Base-by-base conservation (phyloP, 1,139 yeast species). In the Taphrina pruni region DNA sequence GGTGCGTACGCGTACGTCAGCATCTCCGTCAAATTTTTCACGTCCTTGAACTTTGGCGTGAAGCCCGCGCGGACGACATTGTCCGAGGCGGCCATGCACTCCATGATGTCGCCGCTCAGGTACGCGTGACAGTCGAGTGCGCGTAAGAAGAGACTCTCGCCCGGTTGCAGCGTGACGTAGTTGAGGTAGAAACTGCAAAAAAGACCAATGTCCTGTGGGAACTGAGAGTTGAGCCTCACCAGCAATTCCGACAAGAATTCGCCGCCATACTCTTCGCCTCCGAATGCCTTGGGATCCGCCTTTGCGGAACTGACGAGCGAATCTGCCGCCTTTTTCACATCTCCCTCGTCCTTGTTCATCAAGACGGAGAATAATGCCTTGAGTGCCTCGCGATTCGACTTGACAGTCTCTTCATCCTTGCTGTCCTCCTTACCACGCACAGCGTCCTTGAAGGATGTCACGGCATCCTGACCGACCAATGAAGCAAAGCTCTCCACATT, bases 61-160 rank as follows among this genome's bases (percentile, higher is more conserved):
- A 94, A 94, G 9, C 99, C 99, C 6, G 98, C 97, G 79, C 99
- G 87, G 56, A 94, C 97, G 71, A 94, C 99, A 77, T 94, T 94
- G 79, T 94, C 99, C 51, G 96, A 88, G 14, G 99, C 97, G 62
- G 99, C 99, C 99, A 94, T 94, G 82, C 99, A 95, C 81, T 94
- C 99, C 76, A 94, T 93, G 74, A 65, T 65, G 51, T 65, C 69
- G 32, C 69, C 69, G n/a, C 64, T 56, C 46, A 65, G 35, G 45
- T 65, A 65, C 43, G 69, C 69, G 36, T 65, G 69, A 35, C 57
- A 51, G 78, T 92, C 98, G 81, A 92, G 91, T 65, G 99, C 99
- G 78, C 90, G 91, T 78, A 94, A 83, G 78, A 93, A 94, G 88
- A 95, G 91, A 72, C 97, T 98, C 81, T 94, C 97, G 72, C 99